Conservation (phyloP, 495 filamentous ascomycete genomes). For the Extremus antarcticus region DNA sequence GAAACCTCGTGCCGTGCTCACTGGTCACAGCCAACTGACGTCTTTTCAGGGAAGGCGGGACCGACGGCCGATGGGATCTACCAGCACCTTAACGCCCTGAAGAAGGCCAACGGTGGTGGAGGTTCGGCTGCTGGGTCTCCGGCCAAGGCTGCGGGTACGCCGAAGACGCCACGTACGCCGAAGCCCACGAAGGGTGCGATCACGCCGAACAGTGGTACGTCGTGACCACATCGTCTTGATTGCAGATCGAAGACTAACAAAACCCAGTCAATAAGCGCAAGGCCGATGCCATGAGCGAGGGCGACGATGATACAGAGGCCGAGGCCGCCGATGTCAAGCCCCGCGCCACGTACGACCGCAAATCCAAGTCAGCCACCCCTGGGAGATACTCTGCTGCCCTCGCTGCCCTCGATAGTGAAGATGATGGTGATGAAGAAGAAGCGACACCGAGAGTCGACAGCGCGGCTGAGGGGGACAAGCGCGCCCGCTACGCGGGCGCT, state of each 20-base stretch:
- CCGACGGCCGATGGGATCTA: background rate
- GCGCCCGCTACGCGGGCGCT: background rate
- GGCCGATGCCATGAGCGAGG: background rate
- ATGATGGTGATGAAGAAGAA: background rate
- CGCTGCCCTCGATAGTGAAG: background rate
- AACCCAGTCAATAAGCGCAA: background rate
- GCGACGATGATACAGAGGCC: conserved; percentile 4
- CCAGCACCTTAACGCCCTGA: conserved; percentile 11
- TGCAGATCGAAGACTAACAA: background rate
- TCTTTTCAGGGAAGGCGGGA: background rate
- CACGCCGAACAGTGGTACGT: background rate
- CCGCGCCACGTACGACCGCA: background rate
- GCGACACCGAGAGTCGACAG: background rate
- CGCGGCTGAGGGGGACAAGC: background rate
- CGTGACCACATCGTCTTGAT: no score
- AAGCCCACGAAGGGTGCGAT: background rate
- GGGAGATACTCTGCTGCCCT: background rate
- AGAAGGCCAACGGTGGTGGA: background rate
- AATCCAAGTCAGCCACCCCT: background rate
- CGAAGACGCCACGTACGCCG: background rate
- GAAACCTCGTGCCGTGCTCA: no score
- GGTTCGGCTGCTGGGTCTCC: background rate
- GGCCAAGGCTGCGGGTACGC: background rate
- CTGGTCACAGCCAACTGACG: background rate
- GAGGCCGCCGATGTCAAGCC: background rate